Base-by-base conservation (phyloP, 23 red algal genomes). In the Agarophyton chilense region DNA sequence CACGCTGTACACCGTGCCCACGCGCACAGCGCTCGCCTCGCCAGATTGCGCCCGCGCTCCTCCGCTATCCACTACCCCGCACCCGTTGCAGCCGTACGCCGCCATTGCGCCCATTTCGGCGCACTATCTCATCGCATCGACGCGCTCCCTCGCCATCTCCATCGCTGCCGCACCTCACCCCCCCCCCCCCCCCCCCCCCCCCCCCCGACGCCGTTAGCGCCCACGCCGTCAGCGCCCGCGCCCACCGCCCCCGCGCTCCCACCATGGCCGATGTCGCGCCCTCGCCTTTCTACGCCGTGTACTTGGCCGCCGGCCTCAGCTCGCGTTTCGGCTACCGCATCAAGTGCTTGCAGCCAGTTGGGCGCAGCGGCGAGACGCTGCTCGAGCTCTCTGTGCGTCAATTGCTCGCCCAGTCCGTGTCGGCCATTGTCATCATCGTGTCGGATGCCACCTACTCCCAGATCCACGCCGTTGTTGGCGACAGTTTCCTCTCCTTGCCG, bases 311-410 rank as follows among this genome's bases (percentile, higher is more conserved):
- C 21, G 95, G 95, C 13, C 79, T 93, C 0, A 92, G 87, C 36
- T 94, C 90, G 45, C 95, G 95, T 49, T 98, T 98, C 67, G 95
- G 95, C 26, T 86, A 61, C 40, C 90, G 90, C 24, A 93, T 98
- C 80, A 98, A 98, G 70, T 98, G 95, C 73, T 77, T 98, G 8
- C 95, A 98, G 56, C 90, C 87, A 22, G 95, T 98, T 31, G 95
- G 95, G 36, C 91, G 95, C n/a, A 87, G 81, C 54, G 95, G 95
- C 72, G 95, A 98, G 72, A 98, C 95, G n/a, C 77, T 98, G 31
- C 72, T 98, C 1, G 95, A 98, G 58, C 84, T 98, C 8, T 94
- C 90, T 7, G 92, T 98, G 31, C 95, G 95, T 35, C 95, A 98
- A 64, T 79, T 98, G 33, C 44, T 50, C 26, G 54, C 62, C 18